phyloP scores from a whole-genome alignment of 495 filamentous ascomycete species.

The Symbiotaphrina buchneri region DNA sequence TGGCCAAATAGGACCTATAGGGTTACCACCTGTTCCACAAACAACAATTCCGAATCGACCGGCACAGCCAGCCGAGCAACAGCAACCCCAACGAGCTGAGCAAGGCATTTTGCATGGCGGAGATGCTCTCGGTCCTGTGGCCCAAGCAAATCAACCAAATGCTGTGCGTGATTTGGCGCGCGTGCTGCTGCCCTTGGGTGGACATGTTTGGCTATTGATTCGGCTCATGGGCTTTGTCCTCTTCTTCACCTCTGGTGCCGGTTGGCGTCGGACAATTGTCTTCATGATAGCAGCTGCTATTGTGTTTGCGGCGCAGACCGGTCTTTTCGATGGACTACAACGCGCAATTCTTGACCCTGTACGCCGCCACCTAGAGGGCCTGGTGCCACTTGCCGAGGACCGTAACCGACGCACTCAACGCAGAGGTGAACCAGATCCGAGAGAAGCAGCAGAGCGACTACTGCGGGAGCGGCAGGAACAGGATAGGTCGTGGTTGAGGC shows the following conservation, averaged over 20 bases:
- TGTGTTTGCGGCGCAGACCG: constrained; percentile 42
- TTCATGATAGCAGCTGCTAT: constrained; percentile 32
- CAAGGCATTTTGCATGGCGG: no score
- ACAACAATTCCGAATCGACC: neutral
- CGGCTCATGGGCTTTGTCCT: constrained; percentile 57
- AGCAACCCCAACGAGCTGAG: neutral
- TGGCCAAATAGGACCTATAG: neutral
- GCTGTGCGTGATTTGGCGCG: constrained; percentile 20
- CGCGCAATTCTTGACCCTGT: constrained; percentile 35
- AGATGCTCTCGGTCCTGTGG: no score
- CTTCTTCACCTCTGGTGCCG: constrained; percentile 51
- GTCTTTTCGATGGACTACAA: constrained; percentile 32
- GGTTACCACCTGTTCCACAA: neutral
- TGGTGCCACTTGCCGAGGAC: constrained; percentile 31
- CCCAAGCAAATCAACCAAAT: constrained; percentile 20
- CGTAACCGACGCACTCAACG: constrained; percentile 8
- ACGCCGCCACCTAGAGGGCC: constrained; percentile 44
- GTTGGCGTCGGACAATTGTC: constrained; percentile 45
- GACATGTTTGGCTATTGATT: constrained; percentile 54
- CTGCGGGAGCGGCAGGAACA: constrained; percentile 23
- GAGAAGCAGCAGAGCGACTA: constrained; percentile 27
- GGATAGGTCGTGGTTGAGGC: constrained; percentile 26
- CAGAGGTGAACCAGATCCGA: constrained; percentile 20
- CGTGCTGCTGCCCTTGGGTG: constrained; percentile 12
- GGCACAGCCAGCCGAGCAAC: neutral